Evolutionary conservation across 1,139 yeast genomes (phyloP).

Genomic region (Candida sp.): DNA sequence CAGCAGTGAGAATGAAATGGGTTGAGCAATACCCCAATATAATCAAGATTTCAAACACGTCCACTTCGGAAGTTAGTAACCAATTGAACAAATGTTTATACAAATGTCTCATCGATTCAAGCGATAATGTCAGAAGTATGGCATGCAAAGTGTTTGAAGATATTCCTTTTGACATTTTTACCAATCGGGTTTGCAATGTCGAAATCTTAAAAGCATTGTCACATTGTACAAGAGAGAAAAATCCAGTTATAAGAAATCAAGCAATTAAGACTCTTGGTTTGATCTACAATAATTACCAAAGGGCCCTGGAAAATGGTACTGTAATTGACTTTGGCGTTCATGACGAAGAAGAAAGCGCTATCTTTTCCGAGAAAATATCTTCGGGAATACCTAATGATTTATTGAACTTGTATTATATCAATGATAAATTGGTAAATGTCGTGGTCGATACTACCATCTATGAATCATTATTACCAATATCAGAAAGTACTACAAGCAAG

Average conservation of each 20-base stretch:
- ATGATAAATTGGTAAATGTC: conserved; percentile 66
- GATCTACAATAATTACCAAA: conserved; percentile 42
- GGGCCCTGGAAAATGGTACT: conserved; percentile 11
- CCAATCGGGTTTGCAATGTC: conserved; percentile 42
- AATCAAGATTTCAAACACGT: conserved; percentile 28
- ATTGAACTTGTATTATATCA: conserved; percentile 69
- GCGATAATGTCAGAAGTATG: conserved; percentile 66
- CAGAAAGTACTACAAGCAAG: conserved; percentile 34
- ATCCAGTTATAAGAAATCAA: conserved; percentile 58
- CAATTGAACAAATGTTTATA: conserved; percentile 60
- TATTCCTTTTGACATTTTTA: conserved; percentile 36
- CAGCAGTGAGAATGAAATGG: conserved; percentile 70
- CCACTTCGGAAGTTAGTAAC: conserved; percentile 45
- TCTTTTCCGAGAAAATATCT: conserved; percentile 31
- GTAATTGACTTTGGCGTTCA: conserved; percentile 28
- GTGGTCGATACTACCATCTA: conserved; percentile 61
- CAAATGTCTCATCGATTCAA: conserved; percentile 71
- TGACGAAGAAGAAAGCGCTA: conserved; percentile 26
- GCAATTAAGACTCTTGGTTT: conserved; percentile 56
- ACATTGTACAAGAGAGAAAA: conserved; percentile 69
- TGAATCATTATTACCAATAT: conserved; percentile 59
- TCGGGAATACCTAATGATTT: conserved; percentile 63
- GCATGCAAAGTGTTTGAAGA: conserved; percentile 51
- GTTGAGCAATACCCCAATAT: conserved; percentile 47
- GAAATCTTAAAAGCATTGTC: conserved; percentile 52